Base-by-base conservation (phyloP, 345 rosid genomes). In the Bruguiera gymnorhiza region DNA sequence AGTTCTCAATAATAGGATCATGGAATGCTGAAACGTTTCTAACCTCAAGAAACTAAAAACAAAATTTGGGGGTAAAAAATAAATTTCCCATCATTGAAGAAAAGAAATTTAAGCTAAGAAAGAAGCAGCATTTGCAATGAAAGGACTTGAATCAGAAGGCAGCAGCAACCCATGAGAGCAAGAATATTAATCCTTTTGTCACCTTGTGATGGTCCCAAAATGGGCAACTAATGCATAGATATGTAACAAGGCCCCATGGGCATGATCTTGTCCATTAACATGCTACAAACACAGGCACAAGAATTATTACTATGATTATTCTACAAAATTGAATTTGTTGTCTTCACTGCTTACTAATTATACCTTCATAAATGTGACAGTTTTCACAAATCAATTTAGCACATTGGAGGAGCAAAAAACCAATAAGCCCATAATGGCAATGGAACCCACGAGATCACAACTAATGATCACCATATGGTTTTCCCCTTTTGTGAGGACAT, bases 221-320 rank as follows among this genome's bases (percentile, higher is more conserved):
- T 63, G 55, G 62, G 54, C 71, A 30, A 75, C 19, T 43, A 15
- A 67, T 68, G 76, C 71, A 71, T 24, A 66, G 53, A 70, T 64
- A 64, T 7, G 58, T 26, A 29, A 37, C 62, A 39, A 70, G 83
- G 80, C 60, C 80, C 78, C 80, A 53, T 66, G 67, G 60, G 34
- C 26, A 53, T n/a, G 71, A 73, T 66, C 73, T 71, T 72, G 76
- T 82, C 66, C 66, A 11, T 37, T 63, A 66, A 21, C 67, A 66
- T 70, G 71, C 79, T 71, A 66, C 63, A 73, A 74, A 69, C 67
- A 73, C 70, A 53, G 73, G 71, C 66, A 69, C 71, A 66, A 60
- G 9, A 31, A 73, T 56, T 43, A 65, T 57, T 31, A 65, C 6
- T 23, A 27, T 31, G 37, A 32, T 8, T 61, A 21, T 63, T 13